These are phyloP conservation scores for Cutaneotrichosporon sp. DNA, from an alignment of 1,284 basidiomycete genomes.

Conservation along the genomic window DNA sequence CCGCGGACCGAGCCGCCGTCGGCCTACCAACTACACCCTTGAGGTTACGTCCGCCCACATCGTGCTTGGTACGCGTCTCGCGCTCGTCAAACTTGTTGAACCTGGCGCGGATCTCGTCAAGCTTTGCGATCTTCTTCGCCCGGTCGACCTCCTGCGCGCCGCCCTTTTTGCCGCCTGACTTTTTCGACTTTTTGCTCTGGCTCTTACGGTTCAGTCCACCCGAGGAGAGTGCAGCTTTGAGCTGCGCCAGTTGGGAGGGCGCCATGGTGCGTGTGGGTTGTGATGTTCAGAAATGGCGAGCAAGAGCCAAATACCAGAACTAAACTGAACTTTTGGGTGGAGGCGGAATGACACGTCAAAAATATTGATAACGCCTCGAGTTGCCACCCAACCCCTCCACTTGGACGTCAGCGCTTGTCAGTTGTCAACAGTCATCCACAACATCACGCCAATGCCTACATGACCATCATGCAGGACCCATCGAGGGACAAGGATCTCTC, in stretches of 20 bases:
- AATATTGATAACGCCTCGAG: not conserved
- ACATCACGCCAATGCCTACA: not conserved
- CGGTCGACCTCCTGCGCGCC: constrained; percentile 68
- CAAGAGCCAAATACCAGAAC: constrained; percentile 1
- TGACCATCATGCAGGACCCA: constrained; percentile 34
- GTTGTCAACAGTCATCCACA: not conserved
- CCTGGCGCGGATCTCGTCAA: constrained; percentile 77
- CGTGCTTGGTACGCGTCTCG: constrained; percentile 80
- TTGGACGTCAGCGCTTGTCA: not conserved
- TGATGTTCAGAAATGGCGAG: not conserved
- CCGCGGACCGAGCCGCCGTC: constrained; percentile 80
- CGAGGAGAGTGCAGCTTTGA: constrained; percentile 75
- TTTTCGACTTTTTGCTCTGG: constrained; percentile 54
- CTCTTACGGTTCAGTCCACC: constrained; percentile 68
- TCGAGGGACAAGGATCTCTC: constrained; percentile 67
- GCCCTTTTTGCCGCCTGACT: constrained; percentile 58
- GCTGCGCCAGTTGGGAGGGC: constrained; percentile 75
- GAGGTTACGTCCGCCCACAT: constrained; percentile 81
- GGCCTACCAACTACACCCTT: constrained; percentile 82
- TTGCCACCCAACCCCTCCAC: constrained; percentile 2
- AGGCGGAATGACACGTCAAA: constrained; percentile 2
- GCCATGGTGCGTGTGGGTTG: constrained; percentile 36
- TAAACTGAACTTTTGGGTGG: constrained; percentile 8
- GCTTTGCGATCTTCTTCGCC: constrained; percentile 71
- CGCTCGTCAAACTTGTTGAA: constrained; percentile 93